Percentiles rank a stretch among this genome's conserved stretches.
Conservation (phyloP, 2,329 filamentous ascomycete genomes). For the Ceratocystis harringtonii region DNA sequence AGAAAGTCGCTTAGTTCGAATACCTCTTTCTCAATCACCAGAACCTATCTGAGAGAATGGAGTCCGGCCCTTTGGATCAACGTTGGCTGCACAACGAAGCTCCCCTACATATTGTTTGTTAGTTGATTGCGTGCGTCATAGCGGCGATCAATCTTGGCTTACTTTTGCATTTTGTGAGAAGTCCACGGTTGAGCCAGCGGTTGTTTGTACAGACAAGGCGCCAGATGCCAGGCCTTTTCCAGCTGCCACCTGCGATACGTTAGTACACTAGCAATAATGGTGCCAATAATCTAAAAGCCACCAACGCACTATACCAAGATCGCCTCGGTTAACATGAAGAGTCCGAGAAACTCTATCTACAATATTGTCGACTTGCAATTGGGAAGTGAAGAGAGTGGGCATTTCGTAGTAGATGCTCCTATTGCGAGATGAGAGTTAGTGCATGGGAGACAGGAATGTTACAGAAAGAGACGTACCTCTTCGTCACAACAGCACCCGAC, state of each 20-base stretch:
- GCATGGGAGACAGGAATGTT: not conserved
- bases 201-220: constrained; percentile 32
- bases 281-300: not conserved
- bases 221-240: constrained; percentile 59
- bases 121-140: not conserved
- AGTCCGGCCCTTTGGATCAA: constrained; percentile 37
- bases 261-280: constrained; percentile 7
- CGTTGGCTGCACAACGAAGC: constrained; percentile 41
- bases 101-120: constrained; percentile 32
- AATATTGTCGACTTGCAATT: constrained; percentile 52
- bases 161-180: constrained; percentile 20
- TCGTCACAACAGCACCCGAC: constrained; percentile 41
- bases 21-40: constrained; percentile 70
- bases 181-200: constrained; percentile 29
- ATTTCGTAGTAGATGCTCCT: constrained; percentile 74
- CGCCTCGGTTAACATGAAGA: constrained; percentile 45
- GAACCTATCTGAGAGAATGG: constrained; percentile 42
- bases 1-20: constrained; percentile 9
- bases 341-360: constrained; percentile 63
- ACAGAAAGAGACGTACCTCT: constrained; percentile 33
- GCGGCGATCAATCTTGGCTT: constrained; percentile 22
- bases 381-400: constrained; percentile 53
- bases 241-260: constrained; percentile 44
- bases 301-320: constrained; percentile 51
- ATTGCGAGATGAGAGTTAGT: not conserved